Base-by-base conservation (phyloP, 495 filamentous ascomycete species). In the Xylaria nigripes region DNA sequence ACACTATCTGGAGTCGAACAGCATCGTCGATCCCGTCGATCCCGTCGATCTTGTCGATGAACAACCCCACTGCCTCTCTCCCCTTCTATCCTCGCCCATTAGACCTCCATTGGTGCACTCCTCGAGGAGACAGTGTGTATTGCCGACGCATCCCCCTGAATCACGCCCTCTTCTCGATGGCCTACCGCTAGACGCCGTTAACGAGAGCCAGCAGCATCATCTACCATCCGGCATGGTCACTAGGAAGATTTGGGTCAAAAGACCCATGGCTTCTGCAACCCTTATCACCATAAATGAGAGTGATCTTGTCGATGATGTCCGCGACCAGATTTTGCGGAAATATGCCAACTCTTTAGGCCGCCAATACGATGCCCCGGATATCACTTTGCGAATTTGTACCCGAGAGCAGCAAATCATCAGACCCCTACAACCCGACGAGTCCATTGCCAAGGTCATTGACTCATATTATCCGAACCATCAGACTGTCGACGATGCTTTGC, bases 171-270 rank as follows among this genome's bases (percentile, higher is more conserved):
- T 79, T 15, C 72, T 77, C 29, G 67, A 70, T 53, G 68, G 68
- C 65, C 30, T 61, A 75, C 51, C 76, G 76, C 51, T 74, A 72
- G 57, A 71, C 73, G 2, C 70, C 51, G 40, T 56, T 58, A 62
- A 67, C 58, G 51, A 55, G 50, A 59, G 73, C 41, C 60, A 71
- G 57, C 59, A 71, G 54, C 54, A 70, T 46, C 64, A 72, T 27
- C 70, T 75, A 29, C 68, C 59, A 50, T 64, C 68, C 41, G 72
- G 63, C 62, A 86, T 87, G 81, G 69, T 81, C 52, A 80, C 80
- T 40, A 80, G 88, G 63, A 96, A 93, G 76, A 83, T 97, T 55
- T 98, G 93, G 93, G 93, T 97, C 58, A 91, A 84, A 72, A 78
- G 93, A 55, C 84, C 84, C 12, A 80, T 84, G 54, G 88, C 81